Base-by-base conservation (phyloP, 225 moss, liverwort and hornwort species). In the Asterella californica region DNA sequence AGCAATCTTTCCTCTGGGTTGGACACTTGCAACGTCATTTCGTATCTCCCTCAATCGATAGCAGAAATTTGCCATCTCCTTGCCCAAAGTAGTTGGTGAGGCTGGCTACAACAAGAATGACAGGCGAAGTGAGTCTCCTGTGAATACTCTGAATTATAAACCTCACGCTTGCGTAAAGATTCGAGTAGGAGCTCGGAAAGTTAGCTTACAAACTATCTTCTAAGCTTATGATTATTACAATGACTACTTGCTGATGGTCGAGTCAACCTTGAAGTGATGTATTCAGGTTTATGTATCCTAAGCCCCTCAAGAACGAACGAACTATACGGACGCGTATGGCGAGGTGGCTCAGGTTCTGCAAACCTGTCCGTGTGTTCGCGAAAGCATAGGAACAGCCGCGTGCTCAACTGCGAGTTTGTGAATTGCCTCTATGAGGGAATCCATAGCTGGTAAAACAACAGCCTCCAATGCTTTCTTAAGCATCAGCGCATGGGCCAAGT, bases 41-140 rank as follows among this genome's bases (percentile, higher is more conserved):
- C 91, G 86, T 75, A 92, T 89, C 75, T 84, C 85, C 83, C 85
- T 88, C 73, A 96, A 83, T 84, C 96, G 94, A 84, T 84, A 83
- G 72, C 82, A 90, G 49, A 96, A 93, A 86, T 90, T 96, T 62
- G 92, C 92, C 90, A 92, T 93, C 87, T 96, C 95, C 87, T 93
- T 96, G 65, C 93, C 92, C 74, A 93, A 74, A 57, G 93, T 93
- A 79, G 93, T 96, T 79, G 96, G 93, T 84, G 93, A 93, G 74
- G 95, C 93, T 82, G 96, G 91, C 94, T 94, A 88, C 81, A 87
- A 83, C 49, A 62, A 79, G 34, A 42, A 70, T n/a, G 72, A 54
- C 74, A 74, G 19, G 18, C 21, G 30, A 52, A 21, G 74, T 53
- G 21, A 74, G 32, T n/a, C 50, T 74, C 53, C 53, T 71, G 71